Evolutionary conservation across 108 stramenopile genomes (phyloP).

Genomic region (Ochromonas danica): DNA sequence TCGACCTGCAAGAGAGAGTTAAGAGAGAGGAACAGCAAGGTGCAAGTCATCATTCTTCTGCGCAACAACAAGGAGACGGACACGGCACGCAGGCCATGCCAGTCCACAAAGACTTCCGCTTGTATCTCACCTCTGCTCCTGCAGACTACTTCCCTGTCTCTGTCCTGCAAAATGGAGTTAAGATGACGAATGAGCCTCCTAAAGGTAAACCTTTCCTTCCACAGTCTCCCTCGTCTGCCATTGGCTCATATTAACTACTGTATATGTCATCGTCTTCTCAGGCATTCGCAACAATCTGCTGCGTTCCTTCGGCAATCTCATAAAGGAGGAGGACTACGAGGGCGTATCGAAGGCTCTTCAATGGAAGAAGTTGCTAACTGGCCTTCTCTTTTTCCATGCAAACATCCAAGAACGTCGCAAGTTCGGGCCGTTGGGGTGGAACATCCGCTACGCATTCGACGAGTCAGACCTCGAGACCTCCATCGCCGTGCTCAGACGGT

Average conservation of each 20-base stretch:
- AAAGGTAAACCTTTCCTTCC: constrained; percentile 9
- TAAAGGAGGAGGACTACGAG: constrained; percentile 59
- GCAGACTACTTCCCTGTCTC: constrained; percentile 62
- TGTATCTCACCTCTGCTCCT: constrained; percentile 61
- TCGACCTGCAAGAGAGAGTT: constrained; percentile 27
- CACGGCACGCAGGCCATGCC: too few relatives aligned
- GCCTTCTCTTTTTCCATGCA: constrained; percentile 65
- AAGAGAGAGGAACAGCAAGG: constrained; percentile 20
- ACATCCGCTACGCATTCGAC: constrained; percentile 67
- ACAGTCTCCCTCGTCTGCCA: background rate
- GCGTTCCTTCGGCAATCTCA: constrained; percentile 53
- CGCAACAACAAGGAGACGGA: constrained; percentile 45
- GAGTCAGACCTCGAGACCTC: constrained; percentile 65
- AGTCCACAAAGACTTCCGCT: constrained; percentile 57
- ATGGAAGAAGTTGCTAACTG: constrained; percentile 59
- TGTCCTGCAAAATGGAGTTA: constrained; percentile 54
- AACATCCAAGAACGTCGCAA: constrained; percentile 65
- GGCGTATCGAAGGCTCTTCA: constrained; percentile 43
- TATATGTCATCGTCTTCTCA: too few relatives aligned
- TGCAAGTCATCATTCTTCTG: constrained; percentile 37
- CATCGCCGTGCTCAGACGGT: constrained; percentile 55
- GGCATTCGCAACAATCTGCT: constrained; percentile 52
- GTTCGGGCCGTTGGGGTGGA: constrained; percentile 69
- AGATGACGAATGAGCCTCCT: constrained; percentile 37
- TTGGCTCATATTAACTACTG: too few relatives aligned